Percentiles rank a stretch among this genome's conserved stretches.
These are phyloP conservation scores for Pezicula radicicola DNA, from an alignment of 2,329 filamentous ascomycete genomes.

Conservation along the genomic window DNA sequence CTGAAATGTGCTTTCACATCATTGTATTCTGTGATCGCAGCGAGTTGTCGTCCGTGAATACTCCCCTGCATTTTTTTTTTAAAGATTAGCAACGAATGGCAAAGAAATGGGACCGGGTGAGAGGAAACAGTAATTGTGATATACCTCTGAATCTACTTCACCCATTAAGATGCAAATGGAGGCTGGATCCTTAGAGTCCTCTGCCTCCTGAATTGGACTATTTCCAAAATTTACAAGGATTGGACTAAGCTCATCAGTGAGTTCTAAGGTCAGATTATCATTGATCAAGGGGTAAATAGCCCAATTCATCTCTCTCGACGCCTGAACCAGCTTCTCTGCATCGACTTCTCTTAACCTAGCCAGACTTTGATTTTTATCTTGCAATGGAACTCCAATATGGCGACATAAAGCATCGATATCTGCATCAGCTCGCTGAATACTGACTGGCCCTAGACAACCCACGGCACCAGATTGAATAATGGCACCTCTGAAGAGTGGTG, in stretches of 20 bases:
- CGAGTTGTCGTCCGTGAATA: not conserved
- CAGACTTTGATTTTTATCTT: not conserved
- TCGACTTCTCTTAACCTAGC: not conserved
- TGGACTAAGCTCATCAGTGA: not conserved
- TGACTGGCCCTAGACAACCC: constrained; percentile 1
- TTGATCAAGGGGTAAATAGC: constrained; percentile 2
- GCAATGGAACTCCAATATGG: not conserved
- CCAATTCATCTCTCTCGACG: not conserved
- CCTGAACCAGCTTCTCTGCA: not conserved
- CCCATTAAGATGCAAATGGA: constrained; percentile 1
- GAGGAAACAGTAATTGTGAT: too few species aligned
- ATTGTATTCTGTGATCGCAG: not conserved
- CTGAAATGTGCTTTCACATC: not conserved
- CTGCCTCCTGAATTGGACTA: not conserved
- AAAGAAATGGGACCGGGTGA: too few species aligned
- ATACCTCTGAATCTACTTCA: constrained; percentile 5
- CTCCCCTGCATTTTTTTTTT: not conserved
- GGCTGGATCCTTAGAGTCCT: not conserved
- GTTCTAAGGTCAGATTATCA: not conserved
- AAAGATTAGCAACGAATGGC: too few species aligned
- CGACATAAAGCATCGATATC: constrained; percentile 3
- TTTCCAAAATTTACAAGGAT: not conserved
- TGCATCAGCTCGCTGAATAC: not conserved
- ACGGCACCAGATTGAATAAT: constrained; percentile 70
- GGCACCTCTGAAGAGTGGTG: constrained; percentile 64